A percentile compares a stretch with the other conserved stretches of the same genome.
phyloP scores from a whole-genome alignment of 768 basidiomycete genomes.

The Russula vinacea region DNA sequence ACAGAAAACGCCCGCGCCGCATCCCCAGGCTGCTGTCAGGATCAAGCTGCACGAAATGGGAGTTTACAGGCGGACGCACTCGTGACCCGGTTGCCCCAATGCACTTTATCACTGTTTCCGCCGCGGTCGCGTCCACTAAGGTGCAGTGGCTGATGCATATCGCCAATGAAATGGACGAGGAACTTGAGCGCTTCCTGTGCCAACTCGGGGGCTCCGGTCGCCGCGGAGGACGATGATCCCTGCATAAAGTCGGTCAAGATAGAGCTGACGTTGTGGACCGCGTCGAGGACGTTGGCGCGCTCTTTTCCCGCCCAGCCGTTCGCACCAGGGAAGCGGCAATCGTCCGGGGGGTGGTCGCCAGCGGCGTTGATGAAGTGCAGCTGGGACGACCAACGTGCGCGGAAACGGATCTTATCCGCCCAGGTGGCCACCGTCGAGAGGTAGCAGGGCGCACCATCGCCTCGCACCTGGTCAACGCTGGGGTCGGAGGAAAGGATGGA shows the following conservation, averaged over 20 bases:
- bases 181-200: slow-evolving; percentile 87
- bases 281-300: slow-evolving; percentile 69
- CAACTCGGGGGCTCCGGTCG: slow-evolving; percentile 35
- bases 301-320: slow-evolving; percentile 65
- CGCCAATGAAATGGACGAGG: slow-evolving; percentile 89
- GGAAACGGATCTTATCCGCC: slow-evolving; percentile 70
- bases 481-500: slow-evolving; percentile 55
- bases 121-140: slow-evolving; percentile 84
- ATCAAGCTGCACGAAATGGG: slow-evolving; percentile 1
- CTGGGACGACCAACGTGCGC: slow-evolving; percentile 60
- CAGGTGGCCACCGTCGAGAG: slow-evolving; percentile 82
- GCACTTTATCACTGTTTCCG: slow-evolving; percentile 76
- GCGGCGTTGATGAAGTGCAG: slow-evolving; percentile 74
- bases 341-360: slow-evolving; percentile 72
- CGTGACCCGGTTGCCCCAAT: slow-evolving; percentile 65
- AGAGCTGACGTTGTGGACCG: slow-evolving; percentile 69
- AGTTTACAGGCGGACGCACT: slow-evolving; percentile 47
- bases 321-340: slow-evolving; percentile 74
- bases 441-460: slow-evolving; percentile 51
- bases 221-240: slow-evolving; percentile 14
- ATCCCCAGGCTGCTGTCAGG: neutral
- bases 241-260: slow-evolving; percentile 53
- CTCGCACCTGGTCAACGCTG: slow-evolving; percentile 32
- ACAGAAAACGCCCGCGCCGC: neutral
- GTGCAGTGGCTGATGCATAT: slow-evolving; percentile 92